These are phyloP conservation scores for Tylopilus orsonianus DNA, from an alignment of 1,284 basidiomycete species.

Conservation along the genomic window DNA sequence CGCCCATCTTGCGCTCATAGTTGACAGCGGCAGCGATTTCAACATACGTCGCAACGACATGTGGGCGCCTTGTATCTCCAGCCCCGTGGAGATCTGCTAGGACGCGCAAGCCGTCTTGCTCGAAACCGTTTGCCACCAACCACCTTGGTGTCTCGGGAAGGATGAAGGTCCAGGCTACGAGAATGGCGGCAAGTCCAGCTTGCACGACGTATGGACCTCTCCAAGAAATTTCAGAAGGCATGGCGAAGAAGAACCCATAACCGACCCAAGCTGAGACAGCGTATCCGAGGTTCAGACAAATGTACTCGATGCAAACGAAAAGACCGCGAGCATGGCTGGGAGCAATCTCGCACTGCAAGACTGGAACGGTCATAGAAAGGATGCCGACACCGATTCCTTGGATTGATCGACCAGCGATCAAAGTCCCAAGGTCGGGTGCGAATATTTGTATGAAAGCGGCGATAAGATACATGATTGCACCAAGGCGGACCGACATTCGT, in stretches of 20 bases:
- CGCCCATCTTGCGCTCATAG: slow-evolving; percentile 40
- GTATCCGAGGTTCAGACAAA: slow-evolving; percentile 52
- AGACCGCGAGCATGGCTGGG: slow-evolving; percentile 51
- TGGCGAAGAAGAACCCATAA: slow-evolving; percentile 49
- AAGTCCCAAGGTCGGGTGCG: slow-evolving; percentile 41
- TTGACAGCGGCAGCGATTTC: slow-evolving; percentile 44
- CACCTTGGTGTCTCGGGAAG: slow-evolving; percentile 57
- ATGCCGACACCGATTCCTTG: slow-evolving; percentile 50
- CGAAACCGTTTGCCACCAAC: slow-evolving; percentile 51
- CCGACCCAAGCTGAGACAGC: slow-evolving; percentile 52
- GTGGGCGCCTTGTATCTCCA: slow-evolving; percentile 42
- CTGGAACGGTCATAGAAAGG: slow-evolving; percentile 53
- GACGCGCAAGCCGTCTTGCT: slow-evolving; percentile 42
- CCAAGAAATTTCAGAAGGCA: slow-evolving; percentile 53
- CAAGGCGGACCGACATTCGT: slow-evolving; percentile 48
- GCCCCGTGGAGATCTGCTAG: slow-evolving; percentile 51
- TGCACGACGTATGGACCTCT: slow-evolving; percentile 54
- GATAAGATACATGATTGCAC: slow-evolving; percentile 48
- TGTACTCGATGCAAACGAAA: slow-evolving; percentile 53
- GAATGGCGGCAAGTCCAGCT: slow-evolving; percentile 42
- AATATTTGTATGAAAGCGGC: slow-evolving; percentile 48
- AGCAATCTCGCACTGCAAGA: slow-evolving; percentile 55
- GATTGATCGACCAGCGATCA: slow-evolving; percentile 49
- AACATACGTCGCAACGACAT: slow-evolving; percentile 40
- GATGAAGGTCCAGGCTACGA: slow-evolving; percentile 47